Conservation (phyloP, 805 yeast genomes). For the Lipomyces starkeyi region DNA sequence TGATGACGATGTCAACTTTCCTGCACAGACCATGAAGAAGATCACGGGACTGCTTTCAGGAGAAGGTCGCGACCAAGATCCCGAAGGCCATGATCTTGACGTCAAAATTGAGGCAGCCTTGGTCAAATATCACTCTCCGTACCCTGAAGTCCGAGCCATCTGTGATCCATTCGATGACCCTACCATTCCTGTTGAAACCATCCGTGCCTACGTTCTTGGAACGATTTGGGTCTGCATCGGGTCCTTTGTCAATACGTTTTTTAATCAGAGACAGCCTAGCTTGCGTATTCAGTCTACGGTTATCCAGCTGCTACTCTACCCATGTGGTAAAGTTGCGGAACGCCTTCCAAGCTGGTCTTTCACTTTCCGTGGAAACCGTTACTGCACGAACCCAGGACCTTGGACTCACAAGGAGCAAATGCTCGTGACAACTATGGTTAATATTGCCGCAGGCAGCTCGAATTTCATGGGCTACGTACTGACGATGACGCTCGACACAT, state of each 20-base stretch:
- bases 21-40: conserved; percentile 39
- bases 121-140: conserved; percentile 55
- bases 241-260: conserved; percentile 63
- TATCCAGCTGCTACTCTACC: conserved; percentile 69
- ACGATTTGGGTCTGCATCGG: conserved; percentile 61
- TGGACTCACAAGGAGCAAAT: conserved; percentile 67
- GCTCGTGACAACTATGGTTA: conserved; percentile 55
- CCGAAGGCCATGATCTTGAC: conserved; percentile 41
- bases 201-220: conserved; percentile 60
- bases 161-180: conserved; percentile 60
- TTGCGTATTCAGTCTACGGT: conserved; percentile 63
- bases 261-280: conserved; percentile 63
- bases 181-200: conserved; percentile 54
- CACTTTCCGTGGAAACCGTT: conserved; percentile 46
- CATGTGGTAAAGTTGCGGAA: conserved; percentile 54
- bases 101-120: conserved; percentile 53
- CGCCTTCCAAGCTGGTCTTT: conserved; percentile 34
- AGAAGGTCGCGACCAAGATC: conserved; percentile 12
- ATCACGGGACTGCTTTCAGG: conserved; percentile 22
- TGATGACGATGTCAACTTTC: conserved; percentile 55
- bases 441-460: conserved; percentile 12
- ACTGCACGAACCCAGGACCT: conserved; percentile 62
- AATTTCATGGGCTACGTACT: conserved; percentile 41
- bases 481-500: neutral
- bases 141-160: conserved; percentile 65